Evolutionary conservation across 495 filamentous ascomycete species (phyloP).

Genomic region (Penicillium pancosmium): DNA sequence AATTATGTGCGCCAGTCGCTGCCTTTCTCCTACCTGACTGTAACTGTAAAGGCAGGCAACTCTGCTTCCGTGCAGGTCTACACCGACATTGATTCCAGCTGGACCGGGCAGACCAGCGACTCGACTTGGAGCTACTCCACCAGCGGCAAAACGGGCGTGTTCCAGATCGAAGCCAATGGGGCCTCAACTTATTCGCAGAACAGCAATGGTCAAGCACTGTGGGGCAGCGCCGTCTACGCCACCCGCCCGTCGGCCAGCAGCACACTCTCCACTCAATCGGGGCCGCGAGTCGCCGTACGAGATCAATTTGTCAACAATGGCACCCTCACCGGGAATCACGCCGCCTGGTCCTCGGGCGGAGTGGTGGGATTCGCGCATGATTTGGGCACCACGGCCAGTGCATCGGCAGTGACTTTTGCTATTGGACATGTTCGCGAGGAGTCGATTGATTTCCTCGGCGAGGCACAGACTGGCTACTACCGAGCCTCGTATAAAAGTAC

Average conservation of each 20-base stretch:
- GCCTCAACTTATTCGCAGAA: slow-evolving; percentile 34
- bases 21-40: slow-evolving; percentile 75
- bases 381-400: slow-evolving; percentile 30
- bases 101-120: slow-evolving; percentile 41
- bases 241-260: slow-evolving; percentile 26
- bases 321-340: slow-evolving; percentile 22
- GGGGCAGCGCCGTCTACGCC: slow-evolving; percentile 47
- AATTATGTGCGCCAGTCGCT: slow-evolving; percentile 78
- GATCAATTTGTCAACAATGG: slow-evolving; percentile 36
- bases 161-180: slow-evolving; percentile 28
- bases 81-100: slow-evolving; percentile 46
- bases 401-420: slow-evolving; percentile 41
- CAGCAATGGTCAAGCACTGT: slow-evolving; percentile 37
- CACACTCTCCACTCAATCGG: slow-evolving; percentile 30
- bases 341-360: slow-evolving; percentile 30
- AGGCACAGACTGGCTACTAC: slow-evolving; percentile 42
- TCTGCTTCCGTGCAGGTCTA: slow-evolving; percentile 42
- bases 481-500: slow-evolving; percentile 29
- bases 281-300: slow-evolving; percentile 26
- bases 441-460: slow-evolving; percentile 45
- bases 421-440: slow-evolving; percentile 43
- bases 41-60: slow-evolving; percentile 49
- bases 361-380: slow-evolving; percentile 43
- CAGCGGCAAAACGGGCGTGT: slow-evolving; percentile 30
- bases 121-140: slow-evolving; percentile 29